These are phyloP conservation scores for Suhomyces pyralidae DNA, from an alignment of 805 yeast species.

Conservation along the genomic window DNA sequence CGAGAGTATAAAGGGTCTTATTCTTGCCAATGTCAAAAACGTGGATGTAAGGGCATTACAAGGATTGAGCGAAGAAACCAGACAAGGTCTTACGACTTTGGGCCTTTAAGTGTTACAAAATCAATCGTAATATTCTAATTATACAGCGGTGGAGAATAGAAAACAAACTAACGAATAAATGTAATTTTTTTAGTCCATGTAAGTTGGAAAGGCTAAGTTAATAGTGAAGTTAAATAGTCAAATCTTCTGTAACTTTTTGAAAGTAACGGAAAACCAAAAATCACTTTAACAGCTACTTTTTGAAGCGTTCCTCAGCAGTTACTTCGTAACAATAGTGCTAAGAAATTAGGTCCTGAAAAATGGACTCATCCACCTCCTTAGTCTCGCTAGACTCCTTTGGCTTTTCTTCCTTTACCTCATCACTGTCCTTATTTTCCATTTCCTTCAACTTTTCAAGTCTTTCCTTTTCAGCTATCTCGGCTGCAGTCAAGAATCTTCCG, in stretches of 20 bases:
- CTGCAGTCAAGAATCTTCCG: conserved; percentile 94
- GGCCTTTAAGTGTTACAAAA: neutral
- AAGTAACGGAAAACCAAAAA: too few relatives aligned
- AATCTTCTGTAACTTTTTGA: too few relatives aligned
- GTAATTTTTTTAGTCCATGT: neutral
- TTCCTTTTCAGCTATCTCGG: conserved; percentile 51
- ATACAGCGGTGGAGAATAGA: conserved; percentile 7
- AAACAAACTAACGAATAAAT: neutral
- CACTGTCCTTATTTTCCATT: conserved; percentile 23
- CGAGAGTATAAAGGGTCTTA: conserved; percentile 24
- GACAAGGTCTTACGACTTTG: neutral
- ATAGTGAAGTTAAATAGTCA: too few relatives aligned
- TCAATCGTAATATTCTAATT: conserved; percentile 2
- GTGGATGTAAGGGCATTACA: conserved; percentile 22
- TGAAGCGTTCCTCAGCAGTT: too few relatives aligned
- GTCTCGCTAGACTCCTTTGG: neutral
- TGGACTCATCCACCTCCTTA: conserved; percentile 10
- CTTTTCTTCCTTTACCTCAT: neutral
- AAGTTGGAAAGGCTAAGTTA: too few relatives aligned
- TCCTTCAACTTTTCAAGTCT: conserved; percentile 38
- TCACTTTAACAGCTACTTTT: too few relatives aligned
- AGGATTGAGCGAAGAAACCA: conserved; percentile 21
- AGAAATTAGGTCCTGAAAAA: conserved; percentile 16
- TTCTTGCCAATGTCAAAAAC: conserved; percentile 24
- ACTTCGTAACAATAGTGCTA: too few relatives aligned